Evolutionary conservation across 2,329 filamentous ascomycete species (phyloP).

Genomic region (Diplocarpon rosae): DNA sequence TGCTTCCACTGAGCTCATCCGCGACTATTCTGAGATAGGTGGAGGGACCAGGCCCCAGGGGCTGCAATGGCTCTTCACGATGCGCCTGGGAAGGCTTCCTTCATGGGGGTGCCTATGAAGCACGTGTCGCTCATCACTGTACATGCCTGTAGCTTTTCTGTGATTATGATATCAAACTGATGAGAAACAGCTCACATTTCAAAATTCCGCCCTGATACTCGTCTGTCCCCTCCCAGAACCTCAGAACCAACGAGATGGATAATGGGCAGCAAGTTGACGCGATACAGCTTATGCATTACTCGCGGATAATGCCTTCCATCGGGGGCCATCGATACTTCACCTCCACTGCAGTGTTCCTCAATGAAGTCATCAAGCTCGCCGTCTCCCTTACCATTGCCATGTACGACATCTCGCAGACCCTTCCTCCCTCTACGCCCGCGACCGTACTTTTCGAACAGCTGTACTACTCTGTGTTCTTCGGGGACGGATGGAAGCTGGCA

Average conservation of each 20-base stretch:
- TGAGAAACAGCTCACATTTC: conserved; percentile 54
- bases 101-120: conserved; percentile 54
- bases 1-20: no score
- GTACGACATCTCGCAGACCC: conserved; percentile 70
- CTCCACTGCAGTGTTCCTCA: conserved; percentile 87
- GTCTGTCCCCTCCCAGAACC: conserved; percentile 31
- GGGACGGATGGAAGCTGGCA: conserved; percentile 90
- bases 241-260: not conserved
- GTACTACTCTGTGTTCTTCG: conserved; percentile 69
- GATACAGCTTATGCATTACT: conserved; percentile 83
- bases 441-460: conserved; percentile 73
- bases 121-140: conserved; percentile 56
- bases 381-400: conserved; percentile 80
- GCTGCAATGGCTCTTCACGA: conserved; percentile 16
- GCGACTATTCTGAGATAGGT: no score
- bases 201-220: conserved; percentile 70
- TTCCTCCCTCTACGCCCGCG: conserved; percentile 68
- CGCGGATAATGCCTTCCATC: conserved; percentile 76
- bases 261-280: conserved; percentile 12
- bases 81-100: conserved; percentile 16
- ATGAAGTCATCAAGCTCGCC: conserved; percentile 81
- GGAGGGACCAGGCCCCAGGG: conserved; percentile 3
- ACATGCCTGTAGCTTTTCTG: conserved; percentile 21
- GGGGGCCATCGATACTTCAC: conserved; percentile 83
- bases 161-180: conserved; percentile 17